Evolutionary conservation across 192 early-diverging fungal genomes (phyloP), one percentile per base, ranked within the genome.

Genomic region (Coemansia sp.): DNA sequence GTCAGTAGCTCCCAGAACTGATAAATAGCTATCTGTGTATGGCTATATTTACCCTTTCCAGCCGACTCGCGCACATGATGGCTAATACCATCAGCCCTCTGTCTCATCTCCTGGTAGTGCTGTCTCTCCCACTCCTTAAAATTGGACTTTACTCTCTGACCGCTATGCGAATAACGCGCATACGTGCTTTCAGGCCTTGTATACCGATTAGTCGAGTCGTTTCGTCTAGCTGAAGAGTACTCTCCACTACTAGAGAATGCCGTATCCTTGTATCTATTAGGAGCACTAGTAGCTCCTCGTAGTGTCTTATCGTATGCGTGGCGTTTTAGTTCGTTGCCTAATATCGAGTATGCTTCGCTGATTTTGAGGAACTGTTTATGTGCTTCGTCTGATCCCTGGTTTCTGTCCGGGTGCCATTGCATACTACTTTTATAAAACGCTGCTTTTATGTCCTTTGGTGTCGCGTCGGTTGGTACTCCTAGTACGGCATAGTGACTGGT

Each of bases 331-430:
- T 91, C 93, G 79, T 93, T 87, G 12, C 88, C 82, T 36, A 97
- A 76, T 2, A 92, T 73, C 3, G 92, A 90, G 82, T 97, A 96
- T 0, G 96, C 95, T 67, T 96, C 93, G 78, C 88, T 94, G 49
- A 97, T 91, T 66, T 89, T 78, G 16, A 96, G 70, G 70, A 97
- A 97, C 63, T 84, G 75, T 10, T 76, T 42, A 46, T 91, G 88
- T 1, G 94, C 93, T 29, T 82, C 86, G 57, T 91, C 83, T 40
- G 91, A 85, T 2, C 77, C 86, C 12, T 86, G 86, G 74, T 95
- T 95, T 29, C 86, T 80, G 67, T 96, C 96, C 1, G 96, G 94
- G 69, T 95, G 94, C 85, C 91, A 92, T 64, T 87, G 72, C 86
- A 92, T 96, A 16, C 83, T 85, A 66, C 65, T 47, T 27, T 67